A percentile compares a stretch with the other conserved stretches of the same genome.
These are phyloP conservation scores for Nigrograna mackinnonii DNA, from an alignment of 2,329 filamentous ascomycete species.

Conservation along the genomic window DNA sequence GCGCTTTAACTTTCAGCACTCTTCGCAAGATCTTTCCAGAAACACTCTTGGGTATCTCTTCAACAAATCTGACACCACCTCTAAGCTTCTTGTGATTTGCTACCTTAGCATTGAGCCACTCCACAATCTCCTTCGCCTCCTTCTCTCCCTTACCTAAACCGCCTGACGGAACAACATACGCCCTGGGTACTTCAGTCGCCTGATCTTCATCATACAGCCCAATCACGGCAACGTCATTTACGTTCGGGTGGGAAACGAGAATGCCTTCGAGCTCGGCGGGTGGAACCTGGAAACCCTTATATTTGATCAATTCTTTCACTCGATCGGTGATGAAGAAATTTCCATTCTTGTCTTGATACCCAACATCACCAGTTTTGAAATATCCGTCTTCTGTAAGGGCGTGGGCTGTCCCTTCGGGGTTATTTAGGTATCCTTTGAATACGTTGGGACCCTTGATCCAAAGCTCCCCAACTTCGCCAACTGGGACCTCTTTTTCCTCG, in stretches of 20 bases:
- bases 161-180: slow-evolving; percentile 38
- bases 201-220: slow-evolving; percentile 49
- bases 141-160: slow-evolving; percentile 33
- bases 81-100: slow-evolving; percentile 52
- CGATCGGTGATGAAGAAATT: slow-evolving; percentile 92
- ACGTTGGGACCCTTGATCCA: slow-evolving; percentile 81
- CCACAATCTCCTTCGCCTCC: slow-evolving; percentile 43
- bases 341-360: slow-evolving; percentile 73
- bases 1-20: slow-evolving; percentile 47
- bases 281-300: slow-evolving; percentile 52
- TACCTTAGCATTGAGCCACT: slow-evolving; percentile 47
- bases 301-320: slow-evolving; percentile 48
- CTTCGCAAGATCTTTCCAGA: slow-evolving; percentile 53
- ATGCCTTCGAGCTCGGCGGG: slow-evolving; percentile 53
- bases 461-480: slow-evolving; percentile 61
- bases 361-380: slow-evolving; percentile 90
- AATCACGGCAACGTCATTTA: slow-evolving; percentile 51
- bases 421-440: slow-evolving; percentile 78
- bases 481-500: slow-evolving; percentile 61
- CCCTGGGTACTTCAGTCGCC: slow-evolving; percentile 49
- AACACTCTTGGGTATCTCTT: slow-evolving; percentile 53
- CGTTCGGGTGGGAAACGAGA: slow-evolving; percentile 44
- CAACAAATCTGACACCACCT: slow-evolving; percentile 50
- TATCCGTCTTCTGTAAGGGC: slow-evolving; percentile 77
- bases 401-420: slow-evolving; percentile 69